Evolutionary conservation across 306 rosid species (phyloP).

Genomic region (Glycyrrhiza uralensis): DNA sequence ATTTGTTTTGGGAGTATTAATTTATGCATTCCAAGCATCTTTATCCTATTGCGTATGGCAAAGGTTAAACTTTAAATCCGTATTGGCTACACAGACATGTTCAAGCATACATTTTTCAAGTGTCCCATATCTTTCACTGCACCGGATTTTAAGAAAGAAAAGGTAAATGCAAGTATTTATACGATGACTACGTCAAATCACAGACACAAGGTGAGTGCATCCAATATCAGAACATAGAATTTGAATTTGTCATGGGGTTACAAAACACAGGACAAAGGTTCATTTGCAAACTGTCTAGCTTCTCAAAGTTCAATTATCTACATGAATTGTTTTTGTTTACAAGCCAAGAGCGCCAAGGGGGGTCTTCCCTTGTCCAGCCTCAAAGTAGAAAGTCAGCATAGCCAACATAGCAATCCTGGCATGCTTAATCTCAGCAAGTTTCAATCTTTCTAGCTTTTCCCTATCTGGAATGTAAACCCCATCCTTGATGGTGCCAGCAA

Average conservation of each 20-base stretch:
- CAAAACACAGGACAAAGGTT: slow-evolving; percentile 23
- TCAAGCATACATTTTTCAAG: background rate
- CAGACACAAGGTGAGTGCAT: slow-evolving; percentile 29
- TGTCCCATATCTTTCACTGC: slow-evolving; percentile 13
- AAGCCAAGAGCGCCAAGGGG: slow-evolving; percentile 98
- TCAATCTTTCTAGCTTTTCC: slow-evolving; percentile 82
- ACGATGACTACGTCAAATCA: background rate
- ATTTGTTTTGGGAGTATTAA: background rate
- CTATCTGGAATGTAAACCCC: slow-evolving; percentile 72
- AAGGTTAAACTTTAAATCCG: background rate
- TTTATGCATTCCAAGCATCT: slow-evolving; percentile 1
- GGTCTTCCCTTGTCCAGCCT: slow-evolving; percentile 98
- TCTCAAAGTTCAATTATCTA: slow-evolving; percentile 59
- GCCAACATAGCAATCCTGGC: slow-evolving; percentile 95
- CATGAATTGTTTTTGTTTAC: slow-evolving; percentile 45
- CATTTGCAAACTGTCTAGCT: slow-evolving; percentile 30
- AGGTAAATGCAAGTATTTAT: background rate
- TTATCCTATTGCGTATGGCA: background rate
- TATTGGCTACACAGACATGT: background rate
- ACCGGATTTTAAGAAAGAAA: background rate
- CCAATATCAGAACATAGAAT: slow-evolving; percentile 15
- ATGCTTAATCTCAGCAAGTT: slow-evolving; percentile 93
- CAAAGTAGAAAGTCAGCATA: slow-evolving; percentile 92
- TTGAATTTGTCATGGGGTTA: slow-evolving; percentile 25
- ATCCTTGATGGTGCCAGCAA: slow-evolving; percentile 56